These are phyloP conservation scores for Xylaria flabelliformis DNA, from an alignment of 495 filamentous ascomycete genomes.

Conservation along the genomic window DNA sequence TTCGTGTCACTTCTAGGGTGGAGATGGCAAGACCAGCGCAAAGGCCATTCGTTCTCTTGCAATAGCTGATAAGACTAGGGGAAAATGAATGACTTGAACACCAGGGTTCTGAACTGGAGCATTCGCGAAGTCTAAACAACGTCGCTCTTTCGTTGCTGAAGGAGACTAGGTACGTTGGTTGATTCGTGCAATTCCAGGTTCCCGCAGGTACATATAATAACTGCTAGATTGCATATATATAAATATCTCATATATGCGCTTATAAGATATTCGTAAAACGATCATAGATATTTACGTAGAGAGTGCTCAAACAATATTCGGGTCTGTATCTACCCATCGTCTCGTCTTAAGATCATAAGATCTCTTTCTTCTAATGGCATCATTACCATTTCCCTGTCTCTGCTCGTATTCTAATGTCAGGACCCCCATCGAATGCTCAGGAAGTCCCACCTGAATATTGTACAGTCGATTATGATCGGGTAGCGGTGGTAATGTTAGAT, in stretches of 20 bases:
- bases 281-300: neutral
- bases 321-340: constrained; percentile 7
- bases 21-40: neutral
- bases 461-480: constrained; percentile 16
- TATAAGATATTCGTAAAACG: neutral
- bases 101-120: neutral
- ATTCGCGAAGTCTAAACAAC: neutral
- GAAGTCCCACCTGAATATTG: constrained; percentile 27
- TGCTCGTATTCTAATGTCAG: constrained; percentile 27
- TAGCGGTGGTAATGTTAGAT: constrained; percentile 2
- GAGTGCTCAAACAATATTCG: neutral
- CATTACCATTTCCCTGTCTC: neutral
- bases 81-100: neutral
- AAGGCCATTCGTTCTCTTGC: constrained; percentile 11
- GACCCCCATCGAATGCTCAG: constrained; percentile 22
- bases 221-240: neutral
- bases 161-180: neutral
- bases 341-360: constrained; percentile 17
- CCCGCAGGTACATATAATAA: neutral
- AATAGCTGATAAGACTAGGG: neutral
- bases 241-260: neutral
- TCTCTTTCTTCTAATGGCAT: neutral
- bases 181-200: neutral
- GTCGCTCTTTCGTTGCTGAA: neutral
- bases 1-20: constrained; percentile 24